Conservation (phyloP, 495 filamentous ascomycete species). For the Lineolata rhizophorae region DNA sequence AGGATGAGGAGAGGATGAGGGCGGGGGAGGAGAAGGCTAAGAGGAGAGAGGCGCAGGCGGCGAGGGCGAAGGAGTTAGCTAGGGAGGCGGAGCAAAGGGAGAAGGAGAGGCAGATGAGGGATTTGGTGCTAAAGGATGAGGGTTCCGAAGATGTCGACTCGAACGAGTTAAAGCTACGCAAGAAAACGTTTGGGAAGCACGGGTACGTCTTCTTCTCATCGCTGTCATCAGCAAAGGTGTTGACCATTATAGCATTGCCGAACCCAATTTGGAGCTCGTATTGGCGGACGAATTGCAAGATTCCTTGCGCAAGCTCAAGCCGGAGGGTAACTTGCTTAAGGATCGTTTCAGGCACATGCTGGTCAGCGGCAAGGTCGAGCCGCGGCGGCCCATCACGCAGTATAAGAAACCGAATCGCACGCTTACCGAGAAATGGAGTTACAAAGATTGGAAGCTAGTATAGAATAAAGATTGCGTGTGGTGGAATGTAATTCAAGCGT, state of each 20-base stretch:
- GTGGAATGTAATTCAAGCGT: too few relatives aligned
- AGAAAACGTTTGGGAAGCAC: constrained; percentile 54
- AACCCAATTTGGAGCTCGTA: constrained; percentile 70
- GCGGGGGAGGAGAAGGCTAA: constrained; percentile 52
- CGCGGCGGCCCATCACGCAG: constrained; percentile 51
- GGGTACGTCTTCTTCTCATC: constrained; percentile 23
- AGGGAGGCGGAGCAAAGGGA: constrained; percentile 39
- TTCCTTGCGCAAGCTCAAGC: constrained; percentile 68
- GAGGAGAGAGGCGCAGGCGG: constrained; percentile 41
- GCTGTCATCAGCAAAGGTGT: neutral
- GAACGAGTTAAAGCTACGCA: constrained; percentile 37
- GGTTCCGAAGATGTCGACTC: constrained; percentile 33
- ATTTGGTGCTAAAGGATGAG: constrained; percentile 17
- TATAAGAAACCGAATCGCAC: constrained; percentile 55
- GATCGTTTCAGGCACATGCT: constrained; percentile 80
- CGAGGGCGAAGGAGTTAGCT: constrained; percentile 41
- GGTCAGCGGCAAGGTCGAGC: constrained; percentile 73
- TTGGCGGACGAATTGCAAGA: constrained; percentile 87
- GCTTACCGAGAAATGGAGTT: constrained; percentile 84
- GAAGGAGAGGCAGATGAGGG: constrained; percentile 10
- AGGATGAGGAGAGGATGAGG: constrained; percentile 55
- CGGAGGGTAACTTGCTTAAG: constrained; percentile 79
- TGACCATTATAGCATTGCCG: constrained; percentile 30
- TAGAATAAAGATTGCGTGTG: too few relatives aligned
- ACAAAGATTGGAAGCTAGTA: constrained; percentile 86